These are phyloP conservation scores for Gracilaria vermiculophylla DNA, from an alignment of 23 red algal species.

Conservation along the genomic window DNA sequence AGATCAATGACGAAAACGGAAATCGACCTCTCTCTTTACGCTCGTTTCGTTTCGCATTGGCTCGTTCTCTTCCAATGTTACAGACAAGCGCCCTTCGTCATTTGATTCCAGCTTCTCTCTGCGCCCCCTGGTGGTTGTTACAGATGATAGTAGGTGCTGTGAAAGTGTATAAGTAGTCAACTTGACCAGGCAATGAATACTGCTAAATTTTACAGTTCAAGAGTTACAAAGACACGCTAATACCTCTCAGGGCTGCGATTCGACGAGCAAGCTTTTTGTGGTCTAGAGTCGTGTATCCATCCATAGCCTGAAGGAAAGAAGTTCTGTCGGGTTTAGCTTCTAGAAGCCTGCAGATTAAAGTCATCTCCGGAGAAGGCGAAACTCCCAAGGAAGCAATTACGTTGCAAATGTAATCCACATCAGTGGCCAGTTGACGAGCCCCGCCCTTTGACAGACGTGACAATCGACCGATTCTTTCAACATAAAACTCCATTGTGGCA, in stretches of 20 bases:
- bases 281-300: conserved; percentile 7
- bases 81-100: background rate
- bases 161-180: background rate
- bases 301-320: conserved; percentile 30
- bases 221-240: conserved; percentile 33
- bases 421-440: conserved; percentile 71
- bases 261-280: conserved; percentile 44
- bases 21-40: conserved; percentile 23
- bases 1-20: conserved; percentile 30
- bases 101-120: background rate
- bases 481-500: conserved; percentile 76
- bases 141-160: background rate
- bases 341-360: conserved; percentile 34
- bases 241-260: conserved; percentile 48
- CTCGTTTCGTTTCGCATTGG: conserved; percentile 12
- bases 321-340: conserved; percentile 31
- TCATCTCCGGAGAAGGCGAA: conserved; percentile 42
- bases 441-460: conserved; percentile 47
- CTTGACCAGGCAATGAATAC: background rate
- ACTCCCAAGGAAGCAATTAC: conserved; percentile 71
- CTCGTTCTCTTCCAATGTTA: background rate
- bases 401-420: conserved; percentile 74
- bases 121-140: conserved; percentile 14
- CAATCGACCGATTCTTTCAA: conserved; percentile 59
- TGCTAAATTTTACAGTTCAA: background rate